These are phyloP conservation scores for Klebsormidium nitens DNA, from an alignment of 139 green algal species.

Conservation along the genomic window DNA sequence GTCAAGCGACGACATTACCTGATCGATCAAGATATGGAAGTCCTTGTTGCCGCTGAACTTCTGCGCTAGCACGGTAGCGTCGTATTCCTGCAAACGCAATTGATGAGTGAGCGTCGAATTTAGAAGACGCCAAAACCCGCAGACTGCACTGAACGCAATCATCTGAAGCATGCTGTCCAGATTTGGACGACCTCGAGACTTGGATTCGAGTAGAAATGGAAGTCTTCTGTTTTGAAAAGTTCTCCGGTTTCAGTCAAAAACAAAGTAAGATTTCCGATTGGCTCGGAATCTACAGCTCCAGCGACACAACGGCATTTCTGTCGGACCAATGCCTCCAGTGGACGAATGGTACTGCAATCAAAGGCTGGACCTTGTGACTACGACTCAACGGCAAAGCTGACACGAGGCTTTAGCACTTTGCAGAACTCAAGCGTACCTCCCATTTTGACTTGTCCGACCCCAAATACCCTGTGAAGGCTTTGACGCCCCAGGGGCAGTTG, in stretches of 20 bases:
- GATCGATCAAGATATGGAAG: slow-evolving; percentile 64
- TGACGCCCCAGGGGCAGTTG: slow-evolving; percentile 82
- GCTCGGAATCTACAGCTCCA: neutral
- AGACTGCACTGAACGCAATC: too few species aligned
- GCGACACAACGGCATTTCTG: neutral
- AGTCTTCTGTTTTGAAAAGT: slow-evolving; percentile 7
- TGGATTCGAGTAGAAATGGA: neutral
- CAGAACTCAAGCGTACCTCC: slow-evolving; percentile 8
- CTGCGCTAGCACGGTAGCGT: slow-evolving; percentile 75
- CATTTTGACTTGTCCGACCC: slow-evolving; percentile 47
- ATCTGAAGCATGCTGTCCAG: too few species aligned
- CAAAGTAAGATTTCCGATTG: neutral
- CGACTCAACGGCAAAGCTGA: neutral
- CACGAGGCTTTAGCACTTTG: slow-evolving; percentile 3
- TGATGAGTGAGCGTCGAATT: neutral
- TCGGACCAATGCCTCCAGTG: neutral
- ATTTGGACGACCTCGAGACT: neutral
- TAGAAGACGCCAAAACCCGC: too few species aligned
- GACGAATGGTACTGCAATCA: neutral
- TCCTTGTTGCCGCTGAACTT: slow-evolving; percentile 50
- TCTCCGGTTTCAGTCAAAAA: slow-evolving; percentile 53
- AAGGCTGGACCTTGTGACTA: neutral
- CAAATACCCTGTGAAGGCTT: slow-evolving; percentile 82
- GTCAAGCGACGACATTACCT: too few species aligned
- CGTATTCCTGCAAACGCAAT: slow-evolving; percentile 56